Conservation (phyloP, 495 filamentous ascomycete species). For the Barbatosphaeria neglecta region DNA sequence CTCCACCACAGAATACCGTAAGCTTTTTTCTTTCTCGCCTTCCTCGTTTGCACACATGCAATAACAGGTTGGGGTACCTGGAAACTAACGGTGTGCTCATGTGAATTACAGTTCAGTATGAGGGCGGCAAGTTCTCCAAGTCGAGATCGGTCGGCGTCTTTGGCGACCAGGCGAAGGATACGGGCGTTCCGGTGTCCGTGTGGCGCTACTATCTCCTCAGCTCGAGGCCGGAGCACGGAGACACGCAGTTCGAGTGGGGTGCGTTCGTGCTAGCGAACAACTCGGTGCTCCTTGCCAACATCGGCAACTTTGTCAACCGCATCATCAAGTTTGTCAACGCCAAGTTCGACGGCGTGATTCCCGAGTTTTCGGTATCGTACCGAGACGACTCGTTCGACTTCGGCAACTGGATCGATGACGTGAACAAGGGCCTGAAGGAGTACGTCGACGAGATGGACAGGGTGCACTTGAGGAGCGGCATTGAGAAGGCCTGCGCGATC, state of each 20-base stretch:
- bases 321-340: slow-evolving; percentile 83
- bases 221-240: slow-evolving; percentile 77
- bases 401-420: slow-evolving; percentile 30
- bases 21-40: slow-evolving; percentile 13
- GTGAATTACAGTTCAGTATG: slow-evolving; percentile 51
- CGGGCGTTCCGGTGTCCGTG: slow-evolving; percentile 73
- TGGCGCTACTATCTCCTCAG: slow-evolving; percentile 91
- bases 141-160: slow-evolving; percentile 84
- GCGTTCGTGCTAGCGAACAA: slow-evolving; percentile 82
- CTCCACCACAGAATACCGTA: slow-evolving; percentile 87
- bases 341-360: slow-evolving; percentile 56
- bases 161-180: slow-evolving; percentile 77
- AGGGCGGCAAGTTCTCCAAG: slow-evolving; percentile 92
- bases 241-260: slow-evolving; percentile 45
- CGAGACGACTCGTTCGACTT: slow-evolving; percentile 37
- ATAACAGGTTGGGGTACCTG: not conserved
- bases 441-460: slow-evolving; percentile 64
- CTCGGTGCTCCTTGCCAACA: slow-evolving; percentile 76
- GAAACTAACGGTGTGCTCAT: not conserved
- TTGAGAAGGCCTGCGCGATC: slow-evolving; percentile 59
- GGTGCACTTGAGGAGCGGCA: slow-evolving; percentile 63
- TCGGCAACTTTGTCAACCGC: slow-evolving; percentile 90
- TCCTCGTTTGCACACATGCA: too few relatives aligned
- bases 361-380: slow-evolving; percentile 50
- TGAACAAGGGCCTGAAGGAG: slow-evolving; percentile 50